Base-by-base conservation (phyloP, 2,329 filamentous ascomycete species). In the Cephalotrichum gorgonifer region DNA sequence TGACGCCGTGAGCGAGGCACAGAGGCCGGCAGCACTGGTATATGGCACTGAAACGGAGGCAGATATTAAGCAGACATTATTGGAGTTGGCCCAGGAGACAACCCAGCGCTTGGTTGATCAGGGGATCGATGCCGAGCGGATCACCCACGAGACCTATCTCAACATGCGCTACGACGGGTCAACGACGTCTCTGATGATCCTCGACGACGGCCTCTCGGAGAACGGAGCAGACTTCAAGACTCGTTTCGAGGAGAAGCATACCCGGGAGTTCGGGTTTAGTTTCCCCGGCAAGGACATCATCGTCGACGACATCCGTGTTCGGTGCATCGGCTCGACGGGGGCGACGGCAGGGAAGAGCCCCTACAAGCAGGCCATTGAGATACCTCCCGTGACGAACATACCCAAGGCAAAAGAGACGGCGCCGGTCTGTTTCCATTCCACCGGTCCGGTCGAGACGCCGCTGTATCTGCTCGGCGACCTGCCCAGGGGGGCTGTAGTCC, bases 251-350 rank as follows among this genome's bases (percentile, higher is more conserved):
- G 76, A 79, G 55, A 80, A 85, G 52, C 85, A 89, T 58, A 75
- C 85, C 54, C 82, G 85, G 56, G 85, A 87, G 56, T 88, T 88
- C 57, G 83, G 83, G 2, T 88, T 88, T 60, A 84, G 79, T 2
- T 57, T 60, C 48, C 70, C 73, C 44, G 59, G 58, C 3, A 60
- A 68, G 6, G 57, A 64, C 2, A 66, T 72, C 11, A 53, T 71
- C 1, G 61, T 72, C 2, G 70, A 71, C 12, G 66, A 70, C 23
- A 60, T 71, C 23, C 65, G 68, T 6, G 67, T 73, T 6, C 62
- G 69, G 28, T 66, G 60, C 2, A 63, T 66, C 4, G 64, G 60
- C 27, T n/a, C 4, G 44, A 25, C 12, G 30, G 49, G 42, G 26
- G 22, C 48, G 6, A 39, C 42, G 26, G 38, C 38, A 20, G 11